A percentile compares a stretch with the other conserved stretches of the same genome.
These are phyloP conservation scores for Vicia villosa DNA, from an alignment of 306 rosid species.

Conservation along the genomic window DNA sequence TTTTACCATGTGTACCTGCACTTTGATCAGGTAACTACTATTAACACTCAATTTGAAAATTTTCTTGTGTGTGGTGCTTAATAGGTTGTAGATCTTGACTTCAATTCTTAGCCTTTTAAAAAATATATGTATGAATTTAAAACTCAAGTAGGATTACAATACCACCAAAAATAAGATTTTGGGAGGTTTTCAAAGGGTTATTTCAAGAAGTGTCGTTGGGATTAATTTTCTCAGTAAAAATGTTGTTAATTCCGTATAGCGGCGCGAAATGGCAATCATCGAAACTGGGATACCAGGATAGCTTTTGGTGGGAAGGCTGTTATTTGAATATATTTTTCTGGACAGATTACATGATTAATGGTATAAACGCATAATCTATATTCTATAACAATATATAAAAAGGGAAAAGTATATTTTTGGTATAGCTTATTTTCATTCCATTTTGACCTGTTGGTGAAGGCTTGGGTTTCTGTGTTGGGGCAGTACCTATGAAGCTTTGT, in stretches of 20 bases:
- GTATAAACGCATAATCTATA: background rate
- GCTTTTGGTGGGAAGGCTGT: background rate
- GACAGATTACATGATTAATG: background rate
- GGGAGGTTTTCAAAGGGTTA: background rate
- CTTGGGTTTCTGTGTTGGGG: too few relatives aligned
- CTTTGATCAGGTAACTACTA: constrained; percentile 69
- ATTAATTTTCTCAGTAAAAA: background rate
- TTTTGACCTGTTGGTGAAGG: too few relatives aligned
- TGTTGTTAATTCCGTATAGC: background rate
- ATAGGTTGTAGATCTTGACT: constrained; percentile 11
- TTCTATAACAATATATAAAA: too few relatives aligned
- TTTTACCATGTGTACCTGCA: constrained; percentile 85
- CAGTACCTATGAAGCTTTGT: too few relatives aligned
- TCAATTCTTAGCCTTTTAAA: constrained; percentile 3
- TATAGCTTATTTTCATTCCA: too few relatives aligned
- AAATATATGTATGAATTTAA: background rate
- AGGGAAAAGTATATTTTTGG: too few relatives aligned
- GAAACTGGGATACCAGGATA: background rate
- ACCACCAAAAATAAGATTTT: background rate
- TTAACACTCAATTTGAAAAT: background rate
- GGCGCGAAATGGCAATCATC: background rate
- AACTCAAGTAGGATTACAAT: background rate
- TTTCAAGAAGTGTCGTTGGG: background rate
- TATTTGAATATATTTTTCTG: background rate
- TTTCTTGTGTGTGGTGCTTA: constrained; percentile 3